Evolutionary conservation across 129 eudicot genomes (phyloP), one percentile per base, ranked within the genome.

Genomic region (Oenanthe sinensis): DNA sequence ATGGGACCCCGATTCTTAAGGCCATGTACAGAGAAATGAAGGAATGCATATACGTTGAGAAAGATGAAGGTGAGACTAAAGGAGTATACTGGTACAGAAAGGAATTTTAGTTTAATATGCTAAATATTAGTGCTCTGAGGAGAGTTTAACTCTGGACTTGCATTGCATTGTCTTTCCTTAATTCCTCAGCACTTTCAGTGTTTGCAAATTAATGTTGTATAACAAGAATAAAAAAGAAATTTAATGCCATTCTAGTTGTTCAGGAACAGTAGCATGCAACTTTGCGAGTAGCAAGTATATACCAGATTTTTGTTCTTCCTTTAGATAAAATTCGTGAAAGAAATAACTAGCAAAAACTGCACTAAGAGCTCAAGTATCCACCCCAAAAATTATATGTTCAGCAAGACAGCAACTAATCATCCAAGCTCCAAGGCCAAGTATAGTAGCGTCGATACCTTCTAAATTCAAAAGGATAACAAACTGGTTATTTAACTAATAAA

Each of bases 21-120:
- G 68, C 68, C 68, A 24, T 60, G 68, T 60, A 60, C 68, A 60
- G 68, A 60, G 68, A 60, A 60, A 60, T 60, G 68, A 60, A 60
- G 68, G 68, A 60, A 60, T 60, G 68, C 68, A 60, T 60, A 9
- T 60, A 60, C 36, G 68, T 60, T 3, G 68, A 60, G 68, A 60
- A 60, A 60, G 68, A 60, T n/a, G 68, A 60, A 60, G 68, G 68
- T 30, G 68, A 60, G 68, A 60, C 68, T 60, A 60, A 60, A 22
- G 68, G 68, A 60, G 68, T 60, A 33, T 60, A 24, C 68, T 60
- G 68, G 68, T 60, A 60, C 68, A 60, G 68, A 60, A 60, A 60
- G 68, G 68, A 60, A 10, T 60, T 60, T 24, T 60, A 24, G 10
- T 8, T 8, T 8, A 58, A 22, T n/a, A 30, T n/a, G 5, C 68